Percentiles rank a stretch among this genome's conserved stretches.
These are phyloP conservation scores for Rhizopogon vinicolor DNA, from an alignment of 768 basidiomycete genomes.

Conservation along the genomic window DNA sequence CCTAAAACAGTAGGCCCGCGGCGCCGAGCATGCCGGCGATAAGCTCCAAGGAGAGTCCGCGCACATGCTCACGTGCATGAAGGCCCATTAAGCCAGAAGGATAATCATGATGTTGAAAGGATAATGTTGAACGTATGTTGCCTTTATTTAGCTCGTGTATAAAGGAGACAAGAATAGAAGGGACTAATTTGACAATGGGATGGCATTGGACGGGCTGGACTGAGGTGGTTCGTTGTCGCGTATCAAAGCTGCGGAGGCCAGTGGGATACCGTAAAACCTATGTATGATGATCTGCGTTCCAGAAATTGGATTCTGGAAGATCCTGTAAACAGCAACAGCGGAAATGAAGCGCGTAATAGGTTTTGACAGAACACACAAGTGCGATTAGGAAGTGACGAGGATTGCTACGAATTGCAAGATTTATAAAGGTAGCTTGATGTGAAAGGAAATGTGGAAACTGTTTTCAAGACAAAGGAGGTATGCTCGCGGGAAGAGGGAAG, in stretches of 20 bases:
- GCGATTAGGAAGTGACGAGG: not conserved
- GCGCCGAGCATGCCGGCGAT: conserved; percentile 13
- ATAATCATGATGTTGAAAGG: too few species aligned
- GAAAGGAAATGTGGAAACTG: not conserved
- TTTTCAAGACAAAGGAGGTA: too few species aligned
- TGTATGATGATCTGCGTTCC: too few species aligned
- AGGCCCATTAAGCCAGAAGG: not conserved
- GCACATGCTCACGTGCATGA: not conserved
- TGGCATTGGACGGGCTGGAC: too few species aligned
- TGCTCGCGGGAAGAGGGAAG: not conserved
- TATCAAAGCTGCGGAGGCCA: too few species aligned
- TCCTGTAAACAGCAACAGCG: not conserved
- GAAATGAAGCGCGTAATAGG: not conserved
- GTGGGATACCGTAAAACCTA: not conserved
- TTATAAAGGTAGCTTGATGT: not conserved
- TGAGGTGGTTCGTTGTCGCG: too few species aligned
- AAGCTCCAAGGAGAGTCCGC: conserved; percentile 1
- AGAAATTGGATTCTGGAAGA: too few species aligned
- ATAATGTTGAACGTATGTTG: too few species aligned
- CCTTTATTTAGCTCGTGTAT: too few species aligned
- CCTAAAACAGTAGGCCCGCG: conserved; percentile 11
- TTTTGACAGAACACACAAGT: not conserved
- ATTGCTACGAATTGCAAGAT: not conserved
- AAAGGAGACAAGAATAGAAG: too few species aligned
- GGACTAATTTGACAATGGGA: too few species aligned